These are phyloP conservation scores for Fusarium metavorans DNA, from an alignment of 2,329 filamentous ascomycete genomes.

Conservation along the genomic window DNA sequence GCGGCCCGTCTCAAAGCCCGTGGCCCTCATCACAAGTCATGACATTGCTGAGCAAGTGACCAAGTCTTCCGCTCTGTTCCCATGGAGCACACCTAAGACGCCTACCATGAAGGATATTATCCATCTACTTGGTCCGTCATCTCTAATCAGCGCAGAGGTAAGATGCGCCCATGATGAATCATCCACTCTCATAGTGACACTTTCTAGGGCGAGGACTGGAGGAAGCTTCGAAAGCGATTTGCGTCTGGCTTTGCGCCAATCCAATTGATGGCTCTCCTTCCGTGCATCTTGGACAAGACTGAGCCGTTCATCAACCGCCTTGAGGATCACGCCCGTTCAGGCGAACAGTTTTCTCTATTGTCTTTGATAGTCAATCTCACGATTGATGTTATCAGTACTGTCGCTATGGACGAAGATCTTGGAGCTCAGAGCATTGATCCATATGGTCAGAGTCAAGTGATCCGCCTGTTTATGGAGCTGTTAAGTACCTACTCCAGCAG, in stretches of 20 bases:
- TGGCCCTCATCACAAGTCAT: conserved; percentile 50
- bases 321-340: neutral
- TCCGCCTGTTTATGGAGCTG: neutral
- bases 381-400: neutral
- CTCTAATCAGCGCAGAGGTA: neutral
- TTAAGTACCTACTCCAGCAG: neutral
- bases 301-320: neutral
- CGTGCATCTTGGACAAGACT: neutral
- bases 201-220: neutral
- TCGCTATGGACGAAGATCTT: neutral
- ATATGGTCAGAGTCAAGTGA: neutral
- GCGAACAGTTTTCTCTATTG: neutral
- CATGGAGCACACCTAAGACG: neutral
- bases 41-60: neutral
- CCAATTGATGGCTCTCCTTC: neutral
- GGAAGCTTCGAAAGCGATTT: neutral
- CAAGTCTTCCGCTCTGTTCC: neutral
- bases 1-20: conserved; percentile 48
- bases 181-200: neutral
- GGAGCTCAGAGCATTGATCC: neutral
- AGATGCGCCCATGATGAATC: neutral
- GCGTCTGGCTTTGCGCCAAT: neutral
- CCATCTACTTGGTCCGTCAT: neutral
- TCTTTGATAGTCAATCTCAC: neutral
- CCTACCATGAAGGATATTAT: neutral